Evolutionary conservation across 768 basidiomycete genomes (phyloP), one percentile per base, ranked within the genome.

Genomic region (Crassisporium funariophilum): DNA sequence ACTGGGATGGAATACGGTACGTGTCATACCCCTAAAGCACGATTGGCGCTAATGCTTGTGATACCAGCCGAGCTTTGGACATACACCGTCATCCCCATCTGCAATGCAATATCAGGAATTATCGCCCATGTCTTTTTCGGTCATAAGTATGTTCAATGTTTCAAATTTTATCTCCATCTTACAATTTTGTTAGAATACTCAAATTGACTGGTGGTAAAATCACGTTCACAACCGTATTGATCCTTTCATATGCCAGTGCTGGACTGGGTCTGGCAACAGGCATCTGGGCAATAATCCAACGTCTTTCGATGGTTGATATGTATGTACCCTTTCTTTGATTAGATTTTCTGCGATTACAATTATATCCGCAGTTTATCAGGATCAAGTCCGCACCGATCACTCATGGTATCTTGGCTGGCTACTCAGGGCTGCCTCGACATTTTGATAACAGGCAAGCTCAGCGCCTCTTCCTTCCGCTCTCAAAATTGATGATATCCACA

Each of bases 61-160:
- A 0, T 33, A 16, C 6, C 49, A 72, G 70, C 46, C 22, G 52
- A 46, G 12, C 40, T 54, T 3, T 75, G 72, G 73, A 63, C 65
- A 4, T 65, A 61, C 37, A 57, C 65, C 5, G 62, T 71, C 21
- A 73, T 71, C 0, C 65, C 69, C 7, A 53, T 73, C 19, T 68
- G 54, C 10, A 68, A 59, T 15, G 62, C 67, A 1, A 27, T 73
- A 11, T 62, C 70, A 5, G 71, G 69, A 2, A 15, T 72, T 13
- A 54, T 70, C 19, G 67, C 71, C 1, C 74, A 75, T 44, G 22
- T 62, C 4, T 72, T 69, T 51, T 52, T 74, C 2, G 60, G 54
- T 2, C 50, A 61, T 33, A 64, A 69, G 71, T 62, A 27, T 13
- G 47, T 22, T n/a, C n/a, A n/a, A n/a, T n/a, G n/a, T n/a, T n/a